Conservation (phyloP, 495 filamentous ascomycete species). For the Beverwykella pulmonaria region DNA sequence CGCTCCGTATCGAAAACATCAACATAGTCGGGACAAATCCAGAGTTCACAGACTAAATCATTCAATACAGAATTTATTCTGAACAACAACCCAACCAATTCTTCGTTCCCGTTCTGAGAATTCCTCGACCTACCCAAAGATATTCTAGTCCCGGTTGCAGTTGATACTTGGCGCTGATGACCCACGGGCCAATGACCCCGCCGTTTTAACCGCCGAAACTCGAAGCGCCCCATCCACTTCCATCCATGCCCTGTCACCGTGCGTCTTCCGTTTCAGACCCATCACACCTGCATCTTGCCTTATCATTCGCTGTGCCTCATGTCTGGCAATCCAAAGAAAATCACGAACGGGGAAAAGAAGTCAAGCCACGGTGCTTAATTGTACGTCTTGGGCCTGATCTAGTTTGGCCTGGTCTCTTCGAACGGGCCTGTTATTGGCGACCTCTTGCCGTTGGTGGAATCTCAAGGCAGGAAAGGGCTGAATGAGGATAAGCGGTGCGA, state of each 20-base stretch:
- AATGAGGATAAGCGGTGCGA: not conserved
- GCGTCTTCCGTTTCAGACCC: conserved; percentile 29
- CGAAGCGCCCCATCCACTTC: conserved; percentile 18
- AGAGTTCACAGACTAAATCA: no score
- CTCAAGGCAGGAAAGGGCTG: not conserved
- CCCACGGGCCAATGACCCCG: conserved; percentile 16
- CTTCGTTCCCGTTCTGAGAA: not conserved
- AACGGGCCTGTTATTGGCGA: conserved; percentile 12
- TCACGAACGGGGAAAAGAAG: not conserved
- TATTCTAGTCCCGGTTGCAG: not conserved
- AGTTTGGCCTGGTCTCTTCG: not conserved
- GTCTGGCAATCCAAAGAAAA: not conserved
- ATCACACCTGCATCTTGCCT: not conserved
- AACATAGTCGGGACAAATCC: no score
- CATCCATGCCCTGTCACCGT: not conserved
- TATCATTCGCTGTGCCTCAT: conserved; percentile 6
- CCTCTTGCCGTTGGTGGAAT: not conserved
- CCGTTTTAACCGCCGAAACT: conserved; percentile 35
- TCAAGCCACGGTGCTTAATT: conserved; percentile 27
- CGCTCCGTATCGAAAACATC: no score
- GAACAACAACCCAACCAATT: no score
- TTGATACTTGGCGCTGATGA: not conserved
- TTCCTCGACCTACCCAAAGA: not conserved
- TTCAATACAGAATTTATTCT: no score
- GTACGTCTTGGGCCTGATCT: conserved; percentile 6